phyloP scores from a whole-genome alignment of 169 alveolate species.

The Cystoisospora suis region DNA sequence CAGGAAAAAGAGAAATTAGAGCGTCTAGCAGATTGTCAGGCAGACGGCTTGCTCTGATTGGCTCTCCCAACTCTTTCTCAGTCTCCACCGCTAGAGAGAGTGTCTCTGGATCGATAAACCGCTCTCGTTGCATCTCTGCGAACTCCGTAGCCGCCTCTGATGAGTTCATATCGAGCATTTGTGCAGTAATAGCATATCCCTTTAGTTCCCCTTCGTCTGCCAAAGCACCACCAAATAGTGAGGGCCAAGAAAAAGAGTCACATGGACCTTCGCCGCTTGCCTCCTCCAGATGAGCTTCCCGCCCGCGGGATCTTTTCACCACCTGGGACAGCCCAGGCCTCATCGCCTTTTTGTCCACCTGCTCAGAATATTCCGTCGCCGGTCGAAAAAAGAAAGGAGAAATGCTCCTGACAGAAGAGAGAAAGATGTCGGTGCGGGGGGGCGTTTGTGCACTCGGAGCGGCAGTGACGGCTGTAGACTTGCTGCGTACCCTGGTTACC shows the following conservation, averaged over 20 bases:
- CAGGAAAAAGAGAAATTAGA: conserved; percentile 1
- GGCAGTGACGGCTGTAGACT: too few species aligned
- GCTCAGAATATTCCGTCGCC: too few species aligned
- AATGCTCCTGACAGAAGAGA: too few species aligned
- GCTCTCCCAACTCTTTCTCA: conserved; percentile 1
- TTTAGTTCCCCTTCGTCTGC: not conserved
- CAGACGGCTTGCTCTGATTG: not conserved
- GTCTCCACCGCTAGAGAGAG: not conserved
- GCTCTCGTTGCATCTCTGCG: not conserved
- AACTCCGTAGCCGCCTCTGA: not conserved
- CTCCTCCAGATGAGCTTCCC: too few species aligned
- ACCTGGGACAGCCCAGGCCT: too few species aligned
- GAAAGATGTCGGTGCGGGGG: too few species aligned
- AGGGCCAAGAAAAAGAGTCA: not conserved
- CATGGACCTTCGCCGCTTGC: not conserved
- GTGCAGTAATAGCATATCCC: not conserved
- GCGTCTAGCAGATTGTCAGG: not conserved
- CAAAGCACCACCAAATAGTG: not conserved
- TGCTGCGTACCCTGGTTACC: too few species aligned
- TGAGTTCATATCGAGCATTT: not conserved
- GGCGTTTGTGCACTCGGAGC: too few species aligned
- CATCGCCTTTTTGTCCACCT: too few species aligned
- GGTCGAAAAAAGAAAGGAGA: too few species aligned
- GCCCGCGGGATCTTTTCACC: too few species aligned
- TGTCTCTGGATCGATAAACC: not conserved